Evolutionary conservation across 495 filamentous ascomycete genomes (phyloP), one percentile per base, ranked within the genome.

Genomic region (Aspergillus bertholletiae): DNA sequence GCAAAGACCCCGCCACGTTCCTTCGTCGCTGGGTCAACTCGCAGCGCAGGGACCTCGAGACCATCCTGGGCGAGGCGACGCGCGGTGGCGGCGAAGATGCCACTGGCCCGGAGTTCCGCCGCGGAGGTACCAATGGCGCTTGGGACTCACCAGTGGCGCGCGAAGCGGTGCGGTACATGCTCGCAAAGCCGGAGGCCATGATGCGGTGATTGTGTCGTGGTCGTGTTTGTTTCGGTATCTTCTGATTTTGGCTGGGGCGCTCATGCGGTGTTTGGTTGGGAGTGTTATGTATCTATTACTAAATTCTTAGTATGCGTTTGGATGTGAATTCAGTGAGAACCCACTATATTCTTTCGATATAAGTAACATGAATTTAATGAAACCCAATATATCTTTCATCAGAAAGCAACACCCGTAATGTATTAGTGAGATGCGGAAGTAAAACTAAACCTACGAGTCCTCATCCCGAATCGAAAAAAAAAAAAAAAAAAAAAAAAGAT

Each of bases 31-130:
- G 93, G 94, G 76, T 95, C 53, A 87, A 84, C 61, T 89, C 84
- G 7, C 94, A 98, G 77, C 88, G 87, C 64, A 73, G 94, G 45
- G 94, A 98, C 71, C 75, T 97, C 48, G 93, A 97, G 67, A 84
- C 92, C 9, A 85, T 97, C 39, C 71, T 93, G 44, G 94, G 94
- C 30, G 95, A 97, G 70, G 83, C 82, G 4, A 78, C 78, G 39
- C 76, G 85, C 23, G 85, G 85, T 7, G 86, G 82, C 43, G 86
- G 83, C 8, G 87, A 89, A 44, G 80, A 83, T 62, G 76, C 69
- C 20, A 77, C 69, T 39, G 80, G 78, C 28, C 77, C 79, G 18
- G 85, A 84, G 65, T 86, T 84, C 69, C 74, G 75, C 43, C 69
- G 78, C 34, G 84, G 83, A 24, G 84, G 83, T 12, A 41, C 57